A percentile compares a stretch with the other conserved stretches of the same genome.
Conservation (phyloP, 306 rosid species). For the Glycine latifolia region DNA sequence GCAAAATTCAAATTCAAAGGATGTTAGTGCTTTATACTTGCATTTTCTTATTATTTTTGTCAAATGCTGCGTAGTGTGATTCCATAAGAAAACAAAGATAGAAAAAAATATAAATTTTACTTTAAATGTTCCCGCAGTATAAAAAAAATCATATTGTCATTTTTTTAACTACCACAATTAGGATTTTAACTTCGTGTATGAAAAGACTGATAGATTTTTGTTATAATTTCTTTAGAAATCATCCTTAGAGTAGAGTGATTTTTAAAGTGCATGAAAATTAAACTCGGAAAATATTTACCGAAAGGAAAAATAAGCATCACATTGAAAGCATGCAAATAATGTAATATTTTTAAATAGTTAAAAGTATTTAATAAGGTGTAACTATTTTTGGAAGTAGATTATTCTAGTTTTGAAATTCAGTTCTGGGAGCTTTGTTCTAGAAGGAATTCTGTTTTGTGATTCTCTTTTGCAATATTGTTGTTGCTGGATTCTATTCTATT, state of each 20-base stretch:
- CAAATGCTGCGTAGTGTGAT: not conserved
- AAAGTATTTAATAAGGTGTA: constrained; percentile 11
- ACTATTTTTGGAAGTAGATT: not conserved
- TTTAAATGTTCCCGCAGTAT: too few relatives aligned
- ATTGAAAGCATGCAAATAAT: not conserved
- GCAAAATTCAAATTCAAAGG: constrained; percentile 39
- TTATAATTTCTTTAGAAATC: too few relatives aligned
- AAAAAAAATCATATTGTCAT: too few relatives aligned
- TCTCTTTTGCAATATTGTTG: not conserved
- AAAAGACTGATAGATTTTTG: too few relatives aligned
- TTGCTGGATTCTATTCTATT: not conserved
- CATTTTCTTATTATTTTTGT: not conserved
- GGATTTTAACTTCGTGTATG: not conserved
- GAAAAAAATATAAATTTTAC: too few relatives aligned
- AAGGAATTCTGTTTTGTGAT: not conserved
- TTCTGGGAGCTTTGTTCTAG: not conserved
- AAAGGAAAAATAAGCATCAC: not conserved
- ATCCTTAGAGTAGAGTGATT: not conserved
- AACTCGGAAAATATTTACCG: not conserved
- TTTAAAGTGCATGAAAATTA: not conserved
- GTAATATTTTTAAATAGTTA: too few relatives aligned
- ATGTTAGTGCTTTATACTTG: constrained; percentile 38
- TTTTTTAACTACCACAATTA: too few relatives aligned
- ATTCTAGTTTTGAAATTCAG: constrained; percentile 21
- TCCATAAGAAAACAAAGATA: not conserved